Evolutionary conservation across 2,329 filamentous ascomycete genomes (phyloP), one percentile per base, ranked within the genome.

Genomic region (Cladosporium velox): DNA sequence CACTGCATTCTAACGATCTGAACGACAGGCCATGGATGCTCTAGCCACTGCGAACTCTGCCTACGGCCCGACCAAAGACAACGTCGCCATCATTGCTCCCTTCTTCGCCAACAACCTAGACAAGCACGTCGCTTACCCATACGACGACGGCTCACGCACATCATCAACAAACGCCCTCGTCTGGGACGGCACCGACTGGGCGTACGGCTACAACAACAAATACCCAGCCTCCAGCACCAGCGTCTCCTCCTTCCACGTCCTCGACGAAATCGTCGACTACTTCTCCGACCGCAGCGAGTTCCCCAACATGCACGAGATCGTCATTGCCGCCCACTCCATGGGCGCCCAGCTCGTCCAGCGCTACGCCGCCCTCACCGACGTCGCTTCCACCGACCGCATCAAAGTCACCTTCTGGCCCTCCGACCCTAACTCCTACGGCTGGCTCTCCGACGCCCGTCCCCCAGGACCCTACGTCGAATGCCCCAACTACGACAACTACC

Each of bases 271-370:
- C 18, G 70, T 77, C 59, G 38, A 71, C 38, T 77, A 74, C 67
- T 78, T 73, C 64, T 71, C 70, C 34, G 70, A 78, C 65, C 65
- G 65, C 35, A 68, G 65, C 21, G 58, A 70, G 26, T 78, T 75
- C 64, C 76, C 76, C 4, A 75, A 77, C 66, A 54, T 78, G 64
- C 73, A 77, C 34, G 74, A 78, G 63, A 76, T 78, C 35, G 73
- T 78, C 38, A 65, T 78, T 51, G 76, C 74, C 44, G 76, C 76
- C 32, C 76, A 78, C 66, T 77, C 75, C 21, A 70, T 76, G 51
- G 76, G 75, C 24, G 74, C 66, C 7, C 76, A 78, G 67, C 73
- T 72, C 47, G 69, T 74, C 12, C 73, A 77, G 52, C 71, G 76
- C 51, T 78, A 78, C 67, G 75, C 73, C 14, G 70, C 71, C 6